Base-by-base conservation (phyloP, 768 basidiomycete genomes). In the Boletellus sp. region DNA sequence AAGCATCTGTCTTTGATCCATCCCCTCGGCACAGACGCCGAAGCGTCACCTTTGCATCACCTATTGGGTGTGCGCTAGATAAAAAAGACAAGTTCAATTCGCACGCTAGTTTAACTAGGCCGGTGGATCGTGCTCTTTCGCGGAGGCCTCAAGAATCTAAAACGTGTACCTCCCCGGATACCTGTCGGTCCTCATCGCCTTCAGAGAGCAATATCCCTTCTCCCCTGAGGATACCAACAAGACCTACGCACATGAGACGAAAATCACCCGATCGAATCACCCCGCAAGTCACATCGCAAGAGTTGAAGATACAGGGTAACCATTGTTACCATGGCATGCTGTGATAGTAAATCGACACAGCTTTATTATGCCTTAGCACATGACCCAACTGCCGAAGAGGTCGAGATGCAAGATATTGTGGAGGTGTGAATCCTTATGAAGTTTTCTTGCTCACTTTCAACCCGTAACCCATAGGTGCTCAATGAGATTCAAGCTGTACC, bases 401-500 rank as follows among this genome's bases (percentile, higher is more conserved):
- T 39, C 31, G 62, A 48, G 23, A 61, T 70, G 9, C 58, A 61
- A 48, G 65, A 62, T 35, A 80, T 83, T 47, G 64, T 75, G 31
- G 69, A 74, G 49, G 81, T 79, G 54, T 79, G 54, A 65, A 68
- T 51, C 12, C 19, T 4, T 19, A 11, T 45, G 19, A 17, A 7
- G 16, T 22, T 35, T 32, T 36, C 33, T 28, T 33, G 23, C 10
- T 19, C 28, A 34, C 37, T 13, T 32, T 42, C 41, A 44, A 32
- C 47, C 17, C 35, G 23, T 16, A 19, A 35, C 34, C 36, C 20
- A 32, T 45, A 83, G 81, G 68, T 78, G 45, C 65, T 84, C 45
- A 64, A 71, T 26, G 71, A 80, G 53, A 76, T 85, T 15, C 73
- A 78, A 43, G 60, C 76, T 59, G 81, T 73, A 57, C 33, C 28